These are phyloP conservation scores for Fraxinus baroniana DNA, from an alignment of 305 asterid genomes.

Conservation along the genomic window DNA sequence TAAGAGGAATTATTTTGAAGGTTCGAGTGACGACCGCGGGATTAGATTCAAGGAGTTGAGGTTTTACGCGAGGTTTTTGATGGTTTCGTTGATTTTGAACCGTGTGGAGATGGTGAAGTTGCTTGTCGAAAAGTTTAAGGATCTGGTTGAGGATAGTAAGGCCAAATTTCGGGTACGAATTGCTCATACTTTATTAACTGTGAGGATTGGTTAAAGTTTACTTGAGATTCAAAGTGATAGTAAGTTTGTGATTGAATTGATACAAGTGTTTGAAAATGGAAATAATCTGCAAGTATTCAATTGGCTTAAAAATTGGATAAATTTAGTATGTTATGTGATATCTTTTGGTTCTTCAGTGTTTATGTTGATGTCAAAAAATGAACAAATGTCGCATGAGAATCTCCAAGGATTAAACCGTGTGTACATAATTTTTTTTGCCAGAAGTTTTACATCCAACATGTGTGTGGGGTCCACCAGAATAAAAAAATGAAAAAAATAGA, in stretches of 20 bases:
- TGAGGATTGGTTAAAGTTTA: conserved; percentile 11
- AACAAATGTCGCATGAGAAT: not conserved
- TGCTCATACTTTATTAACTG: not conserved
- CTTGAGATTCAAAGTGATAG: conserved; percentile 12
- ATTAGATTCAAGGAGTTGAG: conserved; percentile 91
- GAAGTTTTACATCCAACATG: too few relatives aligned
- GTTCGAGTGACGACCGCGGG: conserved; percentile 69
- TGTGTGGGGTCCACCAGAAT: too few relatives aligned
- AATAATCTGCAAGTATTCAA: not conserved
- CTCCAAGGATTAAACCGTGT: not conserved
- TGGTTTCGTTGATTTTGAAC: conserved; percentile 78
- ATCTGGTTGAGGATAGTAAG: conserved; percentile 72
- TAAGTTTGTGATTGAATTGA: conserved; percentile 16
- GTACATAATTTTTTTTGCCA: too few relatives aligned
- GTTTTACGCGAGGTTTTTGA: conserved; percentile 87
- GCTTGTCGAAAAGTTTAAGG: conserved; percentile 67
- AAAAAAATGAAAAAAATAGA: too few relatives aligned
- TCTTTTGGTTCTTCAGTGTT: not conserved
- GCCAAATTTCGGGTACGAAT: conserved; percentile 67
- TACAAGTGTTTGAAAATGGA: not conserved
- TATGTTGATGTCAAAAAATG: not conserved
- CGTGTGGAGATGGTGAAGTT: conserved; percentile 71
- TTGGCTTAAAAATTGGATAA: not conserved
- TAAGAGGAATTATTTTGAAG: conserved; percentile 73
- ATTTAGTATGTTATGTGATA: not conserved